phyloP scores from a whole-genome alignment of 1,284 basidiomycete species.

The Takashimella koratensis region DNA sequence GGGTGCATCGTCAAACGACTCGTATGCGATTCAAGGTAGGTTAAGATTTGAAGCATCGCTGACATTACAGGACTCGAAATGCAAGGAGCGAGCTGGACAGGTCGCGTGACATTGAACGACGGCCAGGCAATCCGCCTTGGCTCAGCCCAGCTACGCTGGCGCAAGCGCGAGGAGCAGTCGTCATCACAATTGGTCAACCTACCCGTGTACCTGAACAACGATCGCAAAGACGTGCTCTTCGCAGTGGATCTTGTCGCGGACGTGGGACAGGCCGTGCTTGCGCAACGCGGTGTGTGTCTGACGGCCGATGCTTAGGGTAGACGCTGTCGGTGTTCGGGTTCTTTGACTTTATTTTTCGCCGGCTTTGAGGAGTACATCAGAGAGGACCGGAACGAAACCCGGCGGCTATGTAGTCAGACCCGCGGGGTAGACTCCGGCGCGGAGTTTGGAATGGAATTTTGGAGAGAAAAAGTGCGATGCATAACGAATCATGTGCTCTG shows the following conservation, averaged over 20 bases:
- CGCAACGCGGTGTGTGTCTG: slow-evolving; percentile 41
- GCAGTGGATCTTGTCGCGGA: slow-evolving; percentile 51
- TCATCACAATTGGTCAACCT: slow-evolving; percentile 60
- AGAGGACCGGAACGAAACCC: not conserved
- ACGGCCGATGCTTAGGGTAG: slow-evolving; percentile 18
- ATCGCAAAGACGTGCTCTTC: slow-evolving; percentile 84
- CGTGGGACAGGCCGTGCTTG: slow-evolving; percentile 23
- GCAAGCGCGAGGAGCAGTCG: slow-evolving; percentile 48
- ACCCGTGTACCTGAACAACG: slow-evolving; percentile 87
- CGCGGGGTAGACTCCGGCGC: not conserved
- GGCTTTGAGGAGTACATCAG: not conserved
- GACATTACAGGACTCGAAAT: slow-evolving; percentile 69
- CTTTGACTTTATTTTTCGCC: too few relatives aligned
- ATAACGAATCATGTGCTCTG: not conserved
- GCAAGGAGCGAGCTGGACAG: slow-evolving; percentile 75
- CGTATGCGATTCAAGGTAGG: slow-evolving; percentile 82
- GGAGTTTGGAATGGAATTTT: too few relatives aligned
- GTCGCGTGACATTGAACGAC: slow-evolving; percentile 69
- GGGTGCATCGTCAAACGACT: slow-evolving; percentile 64
- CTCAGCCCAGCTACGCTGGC: slow-evolving; percentile 80
- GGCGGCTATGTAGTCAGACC: not conserved
- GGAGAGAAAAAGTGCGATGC: not conserved
- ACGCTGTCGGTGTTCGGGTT: not conserved
- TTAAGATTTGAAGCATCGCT: slow-evolving; percentile 7
- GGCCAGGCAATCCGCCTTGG: slow-evolving; percentile 71